Evolutionary conservation across 1,139 yeast species (phyloP).

Genomic region (Scheffersomyces parashehatae): DNA sequence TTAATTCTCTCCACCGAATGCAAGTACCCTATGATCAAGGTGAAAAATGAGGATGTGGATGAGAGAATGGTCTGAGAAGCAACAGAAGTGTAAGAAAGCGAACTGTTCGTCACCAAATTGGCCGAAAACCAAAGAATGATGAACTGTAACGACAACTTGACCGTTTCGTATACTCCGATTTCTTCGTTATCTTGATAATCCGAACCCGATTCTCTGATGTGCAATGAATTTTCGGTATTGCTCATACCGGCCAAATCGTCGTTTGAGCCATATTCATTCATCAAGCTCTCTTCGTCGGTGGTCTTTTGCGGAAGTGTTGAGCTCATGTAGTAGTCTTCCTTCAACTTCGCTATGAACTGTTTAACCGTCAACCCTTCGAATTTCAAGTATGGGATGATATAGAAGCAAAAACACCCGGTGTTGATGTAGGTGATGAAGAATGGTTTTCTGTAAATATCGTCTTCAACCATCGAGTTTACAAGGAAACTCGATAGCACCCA

Average conservation of each 20-base stretch:
- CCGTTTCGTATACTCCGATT: conserved; percentile 47
- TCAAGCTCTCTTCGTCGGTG: conserved; percentile 8
- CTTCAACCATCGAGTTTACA: conserved; percentile 70
- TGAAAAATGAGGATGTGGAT: conserved; percentile 90
- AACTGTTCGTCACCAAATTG: conserved; percentile 84
- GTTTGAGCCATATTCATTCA: conserved; percentile 21
- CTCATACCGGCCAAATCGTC: conserved; percentile 20
- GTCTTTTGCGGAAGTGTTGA: neutral
- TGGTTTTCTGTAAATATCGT: conserved; percentile 79
- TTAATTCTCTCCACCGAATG: conserved; percentile 72
- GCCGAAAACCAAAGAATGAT: conserved; percentile 88
- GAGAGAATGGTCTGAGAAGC: conserved; percentile 91
- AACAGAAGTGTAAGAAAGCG: conserved; percentile 84
- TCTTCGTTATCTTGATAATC: conserved; percentile 13
- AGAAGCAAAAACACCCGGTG: conserved; percentile 80
- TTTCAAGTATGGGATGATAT: conserved; percentile 63
- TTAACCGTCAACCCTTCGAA: conserved; percentile 17
- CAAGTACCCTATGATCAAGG: conserved; percentile 76
- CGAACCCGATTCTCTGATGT: conserved; percentile 4
- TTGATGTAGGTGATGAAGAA: conserved; percentile 88
- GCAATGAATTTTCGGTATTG: conserved; percentile 12
- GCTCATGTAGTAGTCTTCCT: conserved; percentile 19
- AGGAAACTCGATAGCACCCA: conserved; percentile 90
- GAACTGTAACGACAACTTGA: conserved; percentile 72
- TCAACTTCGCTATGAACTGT: conserved; percentile 24